Evolutionary conservation across 2,329 filamentous ascomycete species (phyloP).

Genomic region (Cladosporium cucumerinum): DNA sequence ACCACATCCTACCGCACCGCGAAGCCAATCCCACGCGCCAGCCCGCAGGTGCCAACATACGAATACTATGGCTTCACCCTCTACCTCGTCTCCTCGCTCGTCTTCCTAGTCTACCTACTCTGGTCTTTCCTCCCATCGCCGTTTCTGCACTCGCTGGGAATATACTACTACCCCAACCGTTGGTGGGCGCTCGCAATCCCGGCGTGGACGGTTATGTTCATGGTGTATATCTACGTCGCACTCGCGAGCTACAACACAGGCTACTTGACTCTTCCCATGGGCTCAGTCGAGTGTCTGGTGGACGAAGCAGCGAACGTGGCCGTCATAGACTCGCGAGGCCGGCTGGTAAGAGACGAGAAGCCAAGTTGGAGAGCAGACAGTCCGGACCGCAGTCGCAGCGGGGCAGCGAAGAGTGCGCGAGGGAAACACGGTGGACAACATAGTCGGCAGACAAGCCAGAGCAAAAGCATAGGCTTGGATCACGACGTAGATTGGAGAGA

Average conservation of each 20-base stretch:
- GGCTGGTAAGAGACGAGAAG: slow-evolving; percentile 42
- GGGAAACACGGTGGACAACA: slow-evolving; percentile 34
- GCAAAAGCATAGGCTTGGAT: slow-evolving; percentile 24
- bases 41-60: slow-evolving; percentile 95
- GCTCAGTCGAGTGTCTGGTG: slow-evolving; percentile 81
- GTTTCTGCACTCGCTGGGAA: slow-evolving; percentile 86
- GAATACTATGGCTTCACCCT: slow-evolving; percentile 99
- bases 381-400: not conserved
- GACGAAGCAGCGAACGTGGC: slow-evolving; percentile 87
- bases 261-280: slow-evolving; percentile 77
- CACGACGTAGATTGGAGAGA: slow-evolving; percentile 66
- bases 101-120: slow-evolving; percentile 68
- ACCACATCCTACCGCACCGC: slow-evolving; percentile 51
- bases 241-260: slow-evolving; percentile 87
- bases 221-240: slow-evolving; percentile 92
- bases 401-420: slow-evolving; percentile 34
- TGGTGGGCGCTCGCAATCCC: slow-evolving; percentile 97
- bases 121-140: slow-evolving; percentile 93
- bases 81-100: slow-evolving; percentile 81
- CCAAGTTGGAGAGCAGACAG: slow-evolving; percentile 26
- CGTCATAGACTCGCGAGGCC: slow-evolving; percentile 69
- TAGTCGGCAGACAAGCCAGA: slow-evolving; percentile 35
- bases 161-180: slow-evolving; percentile 93
- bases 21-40: slow-evolving; percentile 71
- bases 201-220: slow-evolving; percentile 79